Evolutionary conservation across 1,284 basidiomycete genomes (phyloP).

Genomic region (Meripilus lineatus): DNA sequence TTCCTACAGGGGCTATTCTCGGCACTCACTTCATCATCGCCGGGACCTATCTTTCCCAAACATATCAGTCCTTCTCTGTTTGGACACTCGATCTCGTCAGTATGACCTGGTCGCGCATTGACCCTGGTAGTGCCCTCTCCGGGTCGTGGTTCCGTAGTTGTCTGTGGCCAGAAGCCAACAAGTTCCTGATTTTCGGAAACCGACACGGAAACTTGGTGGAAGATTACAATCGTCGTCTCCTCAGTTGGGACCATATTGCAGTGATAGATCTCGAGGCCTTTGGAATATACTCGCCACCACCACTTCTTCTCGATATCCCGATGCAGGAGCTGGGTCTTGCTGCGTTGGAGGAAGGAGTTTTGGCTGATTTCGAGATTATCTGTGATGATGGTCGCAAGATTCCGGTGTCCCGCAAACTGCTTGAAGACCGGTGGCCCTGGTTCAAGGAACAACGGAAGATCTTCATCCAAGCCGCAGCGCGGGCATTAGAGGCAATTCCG

Average conservation of each 20-base stretch:
- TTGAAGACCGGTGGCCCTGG: constrained; percentile 93
- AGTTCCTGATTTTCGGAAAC: constrained; percentile 88
- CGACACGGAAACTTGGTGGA: constrained; percentile 81
- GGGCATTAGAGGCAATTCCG: constrained; percentile 53
- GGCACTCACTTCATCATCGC: constrained; percentile 86
- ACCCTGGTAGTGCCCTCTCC: constrained; percentile 72
- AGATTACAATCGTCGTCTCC: constrained; percentile 86
- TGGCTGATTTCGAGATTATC: constrained; percentile 86
- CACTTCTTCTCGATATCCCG: constrained; percentile 58
- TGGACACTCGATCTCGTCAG: constrained; percentile 81
- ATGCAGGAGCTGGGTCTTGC: constrained; percentile 77
- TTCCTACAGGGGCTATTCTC: constrained; percentile 87
- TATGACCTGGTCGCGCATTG: constrained; percentile 83
- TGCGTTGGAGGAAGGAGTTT: constrained; percentile 70
- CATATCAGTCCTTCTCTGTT: constrained; percentile 85
- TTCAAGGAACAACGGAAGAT: constrained; percentile 70
- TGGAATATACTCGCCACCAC: constrained; percentile 87
- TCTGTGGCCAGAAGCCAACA: constrained; percentile 74
- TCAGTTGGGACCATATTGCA: constrained; percentile 89
- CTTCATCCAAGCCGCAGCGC: constrained; percentile 52
- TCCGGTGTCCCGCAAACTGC: constrained; percentile 73
- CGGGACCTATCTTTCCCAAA: constrained; percentile 86
- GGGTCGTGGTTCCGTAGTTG: constrained; percentile 91
- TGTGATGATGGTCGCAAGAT: constrained; percentile 87
- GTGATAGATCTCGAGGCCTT: constrained; percentile 90